Evolutionary conservation across 768 basidiomycete species (phyloP), one percentile per base, ranked within the genome.

Genomic region (Leucosporidium creatinivorum): DNA sequence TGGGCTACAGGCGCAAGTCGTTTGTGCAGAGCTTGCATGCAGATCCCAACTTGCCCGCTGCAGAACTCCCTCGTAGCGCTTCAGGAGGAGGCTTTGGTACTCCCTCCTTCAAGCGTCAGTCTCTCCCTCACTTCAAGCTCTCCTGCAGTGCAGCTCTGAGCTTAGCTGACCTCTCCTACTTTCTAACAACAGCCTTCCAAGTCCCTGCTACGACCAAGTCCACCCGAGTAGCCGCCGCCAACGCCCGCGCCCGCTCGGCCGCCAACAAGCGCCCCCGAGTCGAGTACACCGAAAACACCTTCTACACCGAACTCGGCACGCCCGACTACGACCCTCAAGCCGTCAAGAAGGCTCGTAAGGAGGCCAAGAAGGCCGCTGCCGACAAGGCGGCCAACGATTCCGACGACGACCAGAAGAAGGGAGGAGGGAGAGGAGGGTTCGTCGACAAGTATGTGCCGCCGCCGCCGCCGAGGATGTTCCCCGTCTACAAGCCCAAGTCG

Each of bases 401-500:
- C 55, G 72, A 56, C 57, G 78, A 75, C 51, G 64, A 33, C 2
- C 69, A 74, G n/a, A 77, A 77, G 66, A 75, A 76, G 49, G 39
- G 39, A 33, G 77, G 75, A 33, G 77, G 75, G 69, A 68, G 72
- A n/a, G 50, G 61, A 0, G 75, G 77, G 0, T 79, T 79, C 48
- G 70, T 66, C 58, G 78, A 78, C 65, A 73, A 67, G 73, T 80
- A 67, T 67, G 77, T 68, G 63, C 31, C 66, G 28, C 69, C 56
- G 26, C 61, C 68, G n/a, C 56, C 61, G 21, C 72, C 69, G 15
- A 68, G 60, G 58, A 49, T 30, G 52, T 73, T 73, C 75, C 91
- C 91, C 4, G 86, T 89, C 50, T 93, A 84, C 81, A 86, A 86
- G 71, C 86, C 88, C 25, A 92, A 88, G 77, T 85, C 89, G 1